A percentile compares a stretch with the other conserved stretches of the same genome.
Conservation (phyloP, 2,329 filamentous ascomycete species). For the Cercospora sesami region DNA sequence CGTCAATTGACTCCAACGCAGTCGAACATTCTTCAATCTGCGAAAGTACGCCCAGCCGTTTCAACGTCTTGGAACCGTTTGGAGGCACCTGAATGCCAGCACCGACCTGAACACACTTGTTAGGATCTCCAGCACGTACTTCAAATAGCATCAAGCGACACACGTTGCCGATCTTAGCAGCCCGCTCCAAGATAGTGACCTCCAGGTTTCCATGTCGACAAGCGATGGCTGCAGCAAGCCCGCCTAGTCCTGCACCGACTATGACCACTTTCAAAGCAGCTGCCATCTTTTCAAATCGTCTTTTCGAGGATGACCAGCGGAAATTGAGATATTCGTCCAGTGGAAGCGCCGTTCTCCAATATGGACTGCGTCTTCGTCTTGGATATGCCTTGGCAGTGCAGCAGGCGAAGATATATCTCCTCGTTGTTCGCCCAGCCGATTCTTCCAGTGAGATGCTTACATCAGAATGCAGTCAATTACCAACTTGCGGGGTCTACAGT, state of each 20-base stretch:
- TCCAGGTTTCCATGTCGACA: conserved; percentile 31
- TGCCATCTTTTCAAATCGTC: background rate
- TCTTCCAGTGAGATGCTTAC: background rate
- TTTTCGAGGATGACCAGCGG: background rate
- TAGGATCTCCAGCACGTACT: background rate
- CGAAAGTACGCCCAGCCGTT: conserved; percentile 2
- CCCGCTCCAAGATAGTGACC: conserved; percentile 44
- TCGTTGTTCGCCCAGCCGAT: background rate
- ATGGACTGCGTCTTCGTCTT: background rate
- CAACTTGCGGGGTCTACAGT: background rate
- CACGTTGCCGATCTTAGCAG: conserved; percentile 40
- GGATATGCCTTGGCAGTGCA: background rate
- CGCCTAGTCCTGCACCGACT: conserved; percentile 42
- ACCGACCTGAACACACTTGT: conserved; percentile 5
- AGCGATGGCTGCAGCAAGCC: conserved; percentile 45
- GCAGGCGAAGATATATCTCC: background rate
- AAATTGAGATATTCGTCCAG: background rate
- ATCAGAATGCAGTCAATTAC: background rate
- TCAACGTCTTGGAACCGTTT: conserved; percentile 29
- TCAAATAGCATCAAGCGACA: background rate
- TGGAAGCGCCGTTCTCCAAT: background rate
- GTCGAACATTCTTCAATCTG: background rate
- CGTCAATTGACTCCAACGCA: background rate
- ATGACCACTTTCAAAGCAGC: conserved; percentile 8
- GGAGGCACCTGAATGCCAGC: conserved; percentile 31